These are phyloP conservation scores for Papiliotrema laurentii DNA, from an alignment of 1,284 basidiomycete genomes.

Conservation along the genomic window DNA sequence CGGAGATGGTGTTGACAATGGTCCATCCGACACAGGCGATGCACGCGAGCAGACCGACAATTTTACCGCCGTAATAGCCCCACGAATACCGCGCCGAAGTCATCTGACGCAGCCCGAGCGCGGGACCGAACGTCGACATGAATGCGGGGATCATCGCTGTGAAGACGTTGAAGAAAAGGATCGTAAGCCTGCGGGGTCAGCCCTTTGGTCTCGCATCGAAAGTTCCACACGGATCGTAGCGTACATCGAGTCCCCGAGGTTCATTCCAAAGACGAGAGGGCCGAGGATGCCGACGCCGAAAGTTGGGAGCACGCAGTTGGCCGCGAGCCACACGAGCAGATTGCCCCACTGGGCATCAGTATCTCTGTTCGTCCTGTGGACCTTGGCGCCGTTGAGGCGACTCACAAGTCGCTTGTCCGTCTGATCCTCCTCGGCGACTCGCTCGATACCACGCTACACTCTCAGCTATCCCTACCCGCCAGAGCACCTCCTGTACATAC, in stretches of 20 bases:
- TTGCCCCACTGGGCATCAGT: slow-evolving; percentile 21
- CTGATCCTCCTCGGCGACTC: slow-evolving; percentile 27
- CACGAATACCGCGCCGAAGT: slow-evolving; percentile 47
- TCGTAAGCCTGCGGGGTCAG: slow-evolving; percentile 19
- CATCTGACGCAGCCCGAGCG: slow-evolving; percentile 46
- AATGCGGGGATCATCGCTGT: slow-evolving; percentile 28
- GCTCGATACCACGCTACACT: slow-evolving; percentile 35
- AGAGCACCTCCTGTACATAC: not conserved
- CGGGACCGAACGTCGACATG: slow-evolving; percentile 36
- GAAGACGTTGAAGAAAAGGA: slow-evolving; percentile 31
- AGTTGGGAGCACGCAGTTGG: slow-evolving; percentile 39
- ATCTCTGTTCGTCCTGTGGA: not conserved
- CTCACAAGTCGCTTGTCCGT: slow-evolving; percentile 24
- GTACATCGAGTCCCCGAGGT: slow-evolving; percentile 31
- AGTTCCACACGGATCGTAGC: not conserved
- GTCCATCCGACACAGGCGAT: slow-evolving; percentile 43
- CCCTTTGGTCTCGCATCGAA: not conserved
- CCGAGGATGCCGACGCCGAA: slow-evolving; percentile 36
- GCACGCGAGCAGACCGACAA: slow-evolving; percentile 34
- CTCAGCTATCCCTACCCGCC: not conserved
- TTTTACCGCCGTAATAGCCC: slow-evolving; percentile 41
- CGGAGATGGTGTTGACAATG: slow-evolving; percentile 48
- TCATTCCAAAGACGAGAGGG: slow-evolving; percentile 26
- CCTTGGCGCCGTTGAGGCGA: not conserved
- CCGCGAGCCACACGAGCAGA: slow-evolving; percentile 27